A percentile compares a stretch with the other conserved stretches of the same genome.
These are phyloP conservation scores for Calocera cornea DNA, from an alignment of 768 basidiomycete genomes.

Conservation along the genomic window DNA sequence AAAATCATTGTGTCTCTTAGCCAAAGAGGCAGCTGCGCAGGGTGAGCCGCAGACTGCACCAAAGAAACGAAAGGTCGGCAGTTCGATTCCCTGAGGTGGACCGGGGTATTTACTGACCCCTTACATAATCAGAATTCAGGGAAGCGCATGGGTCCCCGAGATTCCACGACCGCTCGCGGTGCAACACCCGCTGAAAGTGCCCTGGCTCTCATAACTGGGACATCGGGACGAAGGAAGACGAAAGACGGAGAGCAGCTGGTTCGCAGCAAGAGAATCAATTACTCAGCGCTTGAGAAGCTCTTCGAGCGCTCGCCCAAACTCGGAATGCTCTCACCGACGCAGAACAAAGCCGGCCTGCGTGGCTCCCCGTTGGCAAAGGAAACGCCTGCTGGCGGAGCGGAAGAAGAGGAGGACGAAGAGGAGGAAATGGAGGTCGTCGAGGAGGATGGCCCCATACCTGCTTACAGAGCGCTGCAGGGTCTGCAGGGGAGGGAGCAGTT, in stretches of 20 bases:
- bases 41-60: constrained; percentile 22
- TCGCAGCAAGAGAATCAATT: constrained; percentile 85
- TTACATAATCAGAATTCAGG: constrained; percentile 39
- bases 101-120: constrained; percentile 1
- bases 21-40: constrained; percentile 46
- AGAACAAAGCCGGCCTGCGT: constrained; percentile 10
- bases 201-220: not conserved
- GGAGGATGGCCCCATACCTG: constrained; percentile 1
- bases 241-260: constrained; percentile 72
- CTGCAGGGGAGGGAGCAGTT: constrained; percentile 27
- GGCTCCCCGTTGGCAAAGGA: not conserved
- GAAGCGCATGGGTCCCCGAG: constrained; percentile 50
- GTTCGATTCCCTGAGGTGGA: constrained; percentile 22
- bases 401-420: constrained; percentile 15
- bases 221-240: constrained; percentile 31
- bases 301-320: constrained; percentile 29
- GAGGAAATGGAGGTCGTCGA: constrained; percentile 12
- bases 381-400: not conserved
- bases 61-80: constrained; percentile 69
- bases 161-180: constrained; percentile 56
- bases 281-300: constrained; percentile 71
- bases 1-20: constrained; percentile 39
- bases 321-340: not conserved
- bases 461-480: constrained; percentile 30
- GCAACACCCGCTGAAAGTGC: constrained; percentile 65